Evolutionary conservation across 129 eudicot genomes (phyloP).

Genomic region (Pseudognaphalium luteoalbum): DNA sequence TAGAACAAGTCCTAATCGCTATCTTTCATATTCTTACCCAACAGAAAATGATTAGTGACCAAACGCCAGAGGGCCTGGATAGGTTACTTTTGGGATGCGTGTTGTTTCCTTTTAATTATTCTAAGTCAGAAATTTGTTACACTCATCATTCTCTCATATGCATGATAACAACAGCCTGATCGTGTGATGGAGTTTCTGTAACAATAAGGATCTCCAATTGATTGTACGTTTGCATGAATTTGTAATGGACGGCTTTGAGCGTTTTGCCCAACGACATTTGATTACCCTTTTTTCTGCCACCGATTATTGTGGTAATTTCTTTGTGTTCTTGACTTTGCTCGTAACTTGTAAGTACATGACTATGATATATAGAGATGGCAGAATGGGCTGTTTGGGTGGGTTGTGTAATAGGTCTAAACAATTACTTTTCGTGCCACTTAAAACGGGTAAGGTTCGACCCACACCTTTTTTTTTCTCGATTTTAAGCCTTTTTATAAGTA

Average conservation of each 20-base stretch:
- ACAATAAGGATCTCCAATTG: constrained; percentile 89
- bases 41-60: constrained; percentile 91
- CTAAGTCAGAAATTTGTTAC: background rate
- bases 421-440: too few relatives aligned
- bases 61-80: constrained; percentile 98
- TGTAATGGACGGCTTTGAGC: constrained; percentile 98
- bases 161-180: constrained; percentile 64
- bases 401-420: too few relatives aligned
- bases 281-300: constrained; percentile 96
- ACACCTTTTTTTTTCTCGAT: too few relatives aligned
- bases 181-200: constrained; percentile 93
- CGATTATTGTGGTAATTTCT: constrained; percentile 59
- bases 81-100: constrained; percentile 97
- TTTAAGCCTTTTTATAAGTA: too few relatives aligned
- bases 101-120: constrained; percentile 18
- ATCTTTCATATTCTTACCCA: constrained; percentile 70
- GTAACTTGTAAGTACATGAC: background rate
- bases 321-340: constrained; percentile 16
- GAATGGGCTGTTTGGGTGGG: too few relatives aligned
- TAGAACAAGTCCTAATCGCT: constrained; percentile 2
- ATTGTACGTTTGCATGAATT: constrained; percentile 94
- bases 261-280: constrained; percentile 91
- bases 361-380: background rate
- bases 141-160: too few relatives aligned
- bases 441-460: too few relatives aligned